These are phyloP conservation scores for Daedaleopsis nitida DNA, from an alignment of 768 basidiomycete genomes.

Conservation along the genomic window DNA sequence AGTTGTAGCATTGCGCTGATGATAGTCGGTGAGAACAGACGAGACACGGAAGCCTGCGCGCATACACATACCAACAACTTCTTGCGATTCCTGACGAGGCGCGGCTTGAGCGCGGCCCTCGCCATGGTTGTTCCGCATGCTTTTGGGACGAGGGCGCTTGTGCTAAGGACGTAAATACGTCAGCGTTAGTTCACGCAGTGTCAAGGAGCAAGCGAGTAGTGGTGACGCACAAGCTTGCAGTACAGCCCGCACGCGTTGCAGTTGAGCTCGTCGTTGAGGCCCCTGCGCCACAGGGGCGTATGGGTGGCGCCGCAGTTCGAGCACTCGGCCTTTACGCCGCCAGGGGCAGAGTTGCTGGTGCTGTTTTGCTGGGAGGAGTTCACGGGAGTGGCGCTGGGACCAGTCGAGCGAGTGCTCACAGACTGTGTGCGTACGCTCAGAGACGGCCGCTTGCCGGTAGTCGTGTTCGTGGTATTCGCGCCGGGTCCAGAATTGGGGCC, in stretches of 20 bases:
- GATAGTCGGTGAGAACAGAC: slow-evolving; percentile 13
- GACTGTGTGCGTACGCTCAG: slow-evolving; percentile 62
- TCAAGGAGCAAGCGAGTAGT: slow-evolving; percentile 1
- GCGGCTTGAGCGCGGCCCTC: slow-evolving; percentile 67
- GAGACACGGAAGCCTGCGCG: slow-evolving; percentile 18
- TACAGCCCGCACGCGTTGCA: slow-evolving; percentile 90
- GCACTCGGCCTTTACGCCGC: slow-evolving; percentile 78
- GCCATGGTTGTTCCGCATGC: slow-evolving; percentile 76
- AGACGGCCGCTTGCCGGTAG: slow-evolving; percentile 49
- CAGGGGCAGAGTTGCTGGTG: slow-evolving; percentile 46
- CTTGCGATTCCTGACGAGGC: slow-evolving; percentile 70
- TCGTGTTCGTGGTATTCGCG: slow-evolving; percentile 30
- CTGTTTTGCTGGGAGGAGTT: slow-evolving; percentile 33
- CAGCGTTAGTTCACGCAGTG: slow-evolving; percentile 7
- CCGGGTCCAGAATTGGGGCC: slow-evolving; percentile 56
- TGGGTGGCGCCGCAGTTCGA: slow-evolving; percentile 89
- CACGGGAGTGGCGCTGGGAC: slow-evolving; percentile 67
- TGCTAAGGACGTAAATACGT: slow-evolving; percentile 48
- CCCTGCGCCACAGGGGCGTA: slow-evolving; percentile 85
- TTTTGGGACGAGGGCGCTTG: slow-evolving; percentile 87
- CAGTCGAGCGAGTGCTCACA: slow-evolving; percentile 51
- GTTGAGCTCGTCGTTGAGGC: slow-evolving; percentile 85
- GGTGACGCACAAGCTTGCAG: slow-evolving; percentile 63
- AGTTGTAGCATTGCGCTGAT: slow-evolving; percentile 85
- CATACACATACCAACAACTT: slow-evolving; percentile 63